A percentile compares a stretch with the other conserved stretches of the same genome.
These are phyloP conservation scores for Solanum lignicaule DNA, from an alignment of 257 asterid species.

Conservation along the genomic window DNA sequence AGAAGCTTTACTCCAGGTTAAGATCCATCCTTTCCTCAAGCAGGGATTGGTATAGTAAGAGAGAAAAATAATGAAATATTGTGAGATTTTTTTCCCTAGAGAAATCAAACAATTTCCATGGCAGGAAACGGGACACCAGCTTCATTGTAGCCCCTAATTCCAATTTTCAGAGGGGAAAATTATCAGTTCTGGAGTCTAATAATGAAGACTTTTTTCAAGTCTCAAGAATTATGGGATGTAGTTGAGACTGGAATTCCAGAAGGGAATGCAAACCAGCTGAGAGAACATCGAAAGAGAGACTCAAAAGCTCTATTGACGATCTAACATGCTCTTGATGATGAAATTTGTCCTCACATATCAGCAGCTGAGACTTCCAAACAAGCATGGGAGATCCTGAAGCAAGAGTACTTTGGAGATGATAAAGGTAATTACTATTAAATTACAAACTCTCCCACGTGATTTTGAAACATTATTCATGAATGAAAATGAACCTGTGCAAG, in stretches of 20 bases:
- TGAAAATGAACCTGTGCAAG: not conserved
- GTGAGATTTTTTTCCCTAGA: not conserved
- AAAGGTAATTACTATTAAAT: not conserved
- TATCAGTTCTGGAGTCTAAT: not conserved
- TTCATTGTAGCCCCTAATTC: not conserved
- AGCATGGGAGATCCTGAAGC: not conserved
- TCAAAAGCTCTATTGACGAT: too few species aligned
- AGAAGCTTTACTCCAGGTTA: not conserved
- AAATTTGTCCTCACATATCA: not conserved
- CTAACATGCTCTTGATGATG: too few species aligned
- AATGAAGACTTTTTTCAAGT: too few species aligned
- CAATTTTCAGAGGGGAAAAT: not conserved
- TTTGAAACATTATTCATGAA: not conserved
- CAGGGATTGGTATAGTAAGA: not conserved
- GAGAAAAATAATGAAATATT: not conserved
- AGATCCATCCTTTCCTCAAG: not conserved
- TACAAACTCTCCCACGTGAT: not conserved
- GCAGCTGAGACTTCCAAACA: not conserved
- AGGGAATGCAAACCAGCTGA: too few species aligned
- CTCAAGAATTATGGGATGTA: too few species aligned
- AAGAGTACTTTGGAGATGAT: not conserved
- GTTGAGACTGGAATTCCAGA: too few species aligned
- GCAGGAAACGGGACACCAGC: not conserved
- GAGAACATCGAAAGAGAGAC: too few species aligned
- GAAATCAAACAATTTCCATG: not conserved